Conservation (phyloP, 139 green algal genomes). For the Ettlia oleoabundans region DNA sequence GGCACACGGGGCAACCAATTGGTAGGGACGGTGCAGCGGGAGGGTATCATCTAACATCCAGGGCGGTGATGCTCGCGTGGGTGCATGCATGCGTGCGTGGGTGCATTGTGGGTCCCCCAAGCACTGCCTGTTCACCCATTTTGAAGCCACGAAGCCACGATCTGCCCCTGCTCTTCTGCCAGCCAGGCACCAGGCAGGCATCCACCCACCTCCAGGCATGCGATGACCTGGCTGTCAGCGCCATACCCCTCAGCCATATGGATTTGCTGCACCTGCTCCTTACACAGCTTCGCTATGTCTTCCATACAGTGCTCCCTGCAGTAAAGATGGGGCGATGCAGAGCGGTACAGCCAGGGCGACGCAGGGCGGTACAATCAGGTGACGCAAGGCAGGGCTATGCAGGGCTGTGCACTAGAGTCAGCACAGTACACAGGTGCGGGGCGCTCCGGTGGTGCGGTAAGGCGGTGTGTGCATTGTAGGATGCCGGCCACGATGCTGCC, state of each 20-base stretch:
- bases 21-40: background rate
- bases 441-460: no score
- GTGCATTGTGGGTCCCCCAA: no score
- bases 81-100: no score
- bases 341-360: no score
- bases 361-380: no score
- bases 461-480: no score
- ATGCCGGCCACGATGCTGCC: no score
- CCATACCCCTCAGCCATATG: constrained; percentile 24
- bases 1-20: background rate
- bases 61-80: no score
- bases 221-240: constrained; percentile 45
- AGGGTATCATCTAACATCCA: no score
- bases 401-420: no score
- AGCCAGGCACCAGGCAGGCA: background rate
- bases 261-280: constrained; percentile 42
- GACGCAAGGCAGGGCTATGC: background rate
- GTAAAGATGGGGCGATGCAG: background rate
- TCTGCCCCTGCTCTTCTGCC: background rate
- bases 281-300: constrained; percentile 66
- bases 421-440: no score
- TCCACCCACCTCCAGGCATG: constrained; percentile 43
- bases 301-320: constrained; percentile 39
- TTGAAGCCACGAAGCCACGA: no score
- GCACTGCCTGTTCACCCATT: background rate